Evolutionary conservation across 345 rosid genomes (phyloP).

Genomic region (Boechera divaricarpa): DNA sequence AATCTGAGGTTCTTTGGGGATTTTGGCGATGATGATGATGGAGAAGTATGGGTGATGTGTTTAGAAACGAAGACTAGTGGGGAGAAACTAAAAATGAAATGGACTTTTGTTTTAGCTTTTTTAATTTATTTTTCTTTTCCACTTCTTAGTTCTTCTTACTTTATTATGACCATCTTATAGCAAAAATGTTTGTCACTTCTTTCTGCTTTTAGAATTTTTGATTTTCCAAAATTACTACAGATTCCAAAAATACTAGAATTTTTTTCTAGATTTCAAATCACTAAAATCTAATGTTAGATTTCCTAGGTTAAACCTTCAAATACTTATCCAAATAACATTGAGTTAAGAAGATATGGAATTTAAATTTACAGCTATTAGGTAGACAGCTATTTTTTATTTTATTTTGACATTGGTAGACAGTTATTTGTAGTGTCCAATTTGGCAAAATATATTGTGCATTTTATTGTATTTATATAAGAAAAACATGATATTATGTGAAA

Average conservation of each 20-base stretch:
- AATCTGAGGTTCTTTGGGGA: slow-evolving; percentile 50
- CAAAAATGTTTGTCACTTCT: neutral
- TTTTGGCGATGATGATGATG: slow-evolving; percentile 36
- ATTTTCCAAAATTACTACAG: neutral
- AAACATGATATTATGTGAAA: neutral
- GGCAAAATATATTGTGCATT: neutral
- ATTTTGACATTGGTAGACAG: neutral
- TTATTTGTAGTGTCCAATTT: neutral
- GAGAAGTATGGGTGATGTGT: slow-evolving; percentile 33
- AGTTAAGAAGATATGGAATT: neutral
- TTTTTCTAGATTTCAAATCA: neutral
- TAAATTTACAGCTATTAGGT: slow-evolving; percentile 2
- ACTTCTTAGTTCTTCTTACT: slow-evolving; percentile 11
- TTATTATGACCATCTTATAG: slow-evolving; percentile 9
- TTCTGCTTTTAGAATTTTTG: slow-evolving; percentile 1
- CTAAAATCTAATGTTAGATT: neutral
- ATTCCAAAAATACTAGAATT: neutral
- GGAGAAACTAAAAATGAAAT: slow-evolving; percentile 40
- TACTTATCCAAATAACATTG: neutral
- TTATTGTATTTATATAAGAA: neutral
- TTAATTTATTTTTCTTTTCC: neutral
- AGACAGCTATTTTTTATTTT: neutral
- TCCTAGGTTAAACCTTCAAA: neutral
- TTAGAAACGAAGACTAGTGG: slow-evolving; percentile 45
- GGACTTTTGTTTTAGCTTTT: slow-evolving; percentile 40